Evolutionary conservation across 352 stramenopile species (phyloP).

Genomic region (Pythium coloratum): DNA sequence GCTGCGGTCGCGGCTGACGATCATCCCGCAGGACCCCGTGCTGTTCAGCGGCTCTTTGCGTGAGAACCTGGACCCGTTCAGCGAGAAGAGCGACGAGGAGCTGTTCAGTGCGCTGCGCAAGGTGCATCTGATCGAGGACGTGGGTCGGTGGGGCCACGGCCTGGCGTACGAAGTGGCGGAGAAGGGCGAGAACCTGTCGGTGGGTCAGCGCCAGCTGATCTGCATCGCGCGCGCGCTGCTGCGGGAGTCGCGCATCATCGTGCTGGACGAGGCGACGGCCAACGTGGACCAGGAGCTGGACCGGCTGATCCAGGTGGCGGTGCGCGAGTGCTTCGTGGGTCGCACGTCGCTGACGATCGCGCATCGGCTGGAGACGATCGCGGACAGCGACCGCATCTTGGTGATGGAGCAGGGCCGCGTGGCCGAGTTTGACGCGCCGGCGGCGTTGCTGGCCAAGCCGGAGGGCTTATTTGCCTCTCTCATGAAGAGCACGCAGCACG

Average conservation of each 20-base stretch:
- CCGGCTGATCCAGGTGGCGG: slow-evolving; percentile 64
- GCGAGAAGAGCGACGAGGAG: slow-evolving; percentile 47
- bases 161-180: slow-evolving; percentile 85
- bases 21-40: slow-evolving; percentile 84
- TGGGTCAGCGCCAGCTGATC: slow-evolving; percentile 92
- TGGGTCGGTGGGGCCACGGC: slow-evolving; percentile 13
- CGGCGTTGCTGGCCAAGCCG: slow-evolving; percentile 55
- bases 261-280: slow-evolving; percentile 93
- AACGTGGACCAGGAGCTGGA: slow-evolving; percentile 87
- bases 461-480: slow-evolving; percentile 31
- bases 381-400: slow-evolving; percentile 91
- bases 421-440: slow-evolving; percentile 74
- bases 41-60: slow-evolving; percentile 87
- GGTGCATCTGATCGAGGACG: slow-evolving; percentile 22
- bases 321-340: slow-evolving; percentile 55
- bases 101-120: slow-evolving; percentile 28
- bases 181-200: slow-evolving; percentile 90
- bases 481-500: slow-evolving; percentile 16
- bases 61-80: slow-evolving; percentile 88
- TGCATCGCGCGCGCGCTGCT: slow-evolving; percentile 93
- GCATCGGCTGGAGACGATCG: slow-evolving; percentile 94
- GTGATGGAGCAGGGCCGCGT: slow-evolving; percentile 89
- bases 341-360: slow-evolving; percentile 93
- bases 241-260: slow-evolving; percentile 59
- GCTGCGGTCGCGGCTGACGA: slow-evolving; percentile 24